Percentiles rank a stretch among this genome's conserved stretches.
Evolutionary conservation across 2,329 filamentous ascomycete genomes (phyloP).

Genomic region (Aphanoascus verrucosus): DNA sequence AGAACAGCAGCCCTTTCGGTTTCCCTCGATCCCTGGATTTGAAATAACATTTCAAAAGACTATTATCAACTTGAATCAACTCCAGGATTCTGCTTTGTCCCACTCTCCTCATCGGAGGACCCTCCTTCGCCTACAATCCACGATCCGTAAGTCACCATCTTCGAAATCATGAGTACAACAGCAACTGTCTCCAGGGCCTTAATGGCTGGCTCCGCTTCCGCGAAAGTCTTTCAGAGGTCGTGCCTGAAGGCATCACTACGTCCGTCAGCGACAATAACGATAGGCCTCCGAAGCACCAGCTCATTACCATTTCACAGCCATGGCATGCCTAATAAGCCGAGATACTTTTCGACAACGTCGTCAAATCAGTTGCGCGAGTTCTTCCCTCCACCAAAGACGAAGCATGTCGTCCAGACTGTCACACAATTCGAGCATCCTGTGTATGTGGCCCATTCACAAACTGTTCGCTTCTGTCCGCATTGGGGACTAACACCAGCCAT

Average conservation of each 20-base stretch:
- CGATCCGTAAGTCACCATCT: not conserved
- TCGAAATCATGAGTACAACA: slow-evolving; percentile 9
- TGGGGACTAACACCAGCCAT: no score
- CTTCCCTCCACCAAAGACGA: slow-evolving; percentile 51
- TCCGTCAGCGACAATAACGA: not conserved
- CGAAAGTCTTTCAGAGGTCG: slow-evolving; percentile 14
- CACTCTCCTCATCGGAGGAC: slow-evolving; percentile 1
- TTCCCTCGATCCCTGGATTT: not conserved
- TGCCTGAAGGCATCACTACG: slow-evolving; percentile 8
- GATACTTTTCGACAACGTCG: slow-evolving; percentile 32
- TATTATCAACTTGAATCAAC: not conserved
- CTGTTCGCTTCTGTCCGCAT: not conserved
- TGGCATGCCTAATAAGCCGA: slow-evolving; percentile 14
- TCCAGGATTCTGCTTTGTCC: not conserved
- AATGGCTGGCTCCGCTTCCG: slow-evolving; percentile 10
- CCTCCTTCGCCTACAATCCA: not conserved
- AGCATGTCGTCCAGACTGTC: slow-evolving; percentile 51
- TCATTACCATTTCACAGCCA: slow-evolving; percentile 3
- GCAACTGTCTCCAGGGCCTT: slow-evolving; percentile 8
- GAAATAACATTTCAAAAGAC: not conserved
- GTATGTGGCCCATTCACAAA: slow-evolving; percentile 23
- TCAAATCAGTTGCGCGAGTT: slow-evolving; percentile 38
- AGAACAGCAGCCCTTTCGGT: not conserved
- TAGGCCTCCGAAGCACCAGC: slow-evolving; percentile 10
- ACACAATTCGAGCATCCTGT: slow-evolving; percentile 60